Percentiles rank a stretch among this genome's conserved stretches.
These are phyloP conservation scores for Kodamaea alishanica DNA, from an alignment of 1,139 yeast genomes.

Conservation along the genomic window DNA sequence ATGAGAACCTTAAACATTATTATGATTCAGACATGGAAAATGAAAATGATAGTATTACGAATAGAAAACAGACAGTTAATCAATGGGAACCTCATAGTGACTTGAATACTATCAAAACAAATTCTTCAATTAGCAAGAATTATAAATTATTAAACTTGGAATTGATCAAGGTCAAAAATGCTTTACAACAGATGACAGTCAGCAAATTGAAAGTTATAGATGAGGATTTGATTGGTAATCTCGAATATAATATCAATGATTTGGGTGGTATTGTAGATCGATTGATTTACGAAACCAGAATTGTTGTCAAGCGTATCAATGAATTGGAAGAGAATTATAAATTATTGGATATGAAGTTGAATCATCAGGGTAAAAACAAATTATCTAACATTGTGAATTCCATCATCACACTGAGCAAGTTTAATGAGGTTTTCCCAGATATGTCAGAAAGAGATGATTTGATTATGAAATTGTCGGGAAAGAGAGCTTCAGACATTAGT, in stretches of 20 bases:
- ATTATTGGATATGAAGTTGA: slow-evolving; percentile 42
- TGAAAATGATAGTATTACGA: not conserved
- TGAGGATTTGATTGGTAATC: slow-evolving; percentile 29
- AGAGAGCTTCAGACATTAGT: slow-evolving; percentile 4
- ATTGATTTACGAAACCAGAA: slow-evolving; percentile 72
- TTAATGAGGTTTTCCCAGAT: slow-evolving; percentile 30
- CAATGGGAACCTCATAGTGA: not conserved
- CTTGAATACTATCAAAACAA: slow-evolving; percentile 9
- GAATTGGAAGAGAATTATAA: slow-evolving; percentile 72
- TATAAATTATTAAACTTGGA: slow-evolving; percentile 32
- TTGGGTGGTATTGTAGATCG: slow-evolving; percentile 71
- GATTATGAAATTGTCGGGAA: slow-evolving; percentile 26
- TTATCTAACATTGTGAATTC: slow-evolving; percentile 32
- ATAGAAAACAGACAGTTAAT: not conserved
- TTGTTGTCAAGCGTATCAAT: slow-evolving; percentile 65
- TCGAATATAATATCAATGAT: slow-evolving; percentile 54
- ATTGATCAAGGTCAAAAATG: slow-evolving; percentile 28
- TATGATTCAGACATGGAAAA: slow-evolving; percentile 4
- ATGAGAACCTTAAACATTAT: slow-evolving; percentile 10
- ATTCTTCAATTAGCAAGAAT: slow-evolving; percentile 20
- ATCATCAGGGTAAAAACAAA: slow-evolving; percentile 28
- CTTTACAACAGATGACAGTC: slow-evolving; percentile 27
- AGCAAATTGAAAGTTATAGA: slow-evolving; percentile 31
- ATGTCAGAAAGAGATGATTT: slow-evolving; percentile 28
- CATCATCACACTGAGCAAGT: slow-evolving; percentile 34